phyloP scores from a whole-genome alignment of 495 filamentous ascomycete species.

The Elaphomyces granulatus region DNA sequence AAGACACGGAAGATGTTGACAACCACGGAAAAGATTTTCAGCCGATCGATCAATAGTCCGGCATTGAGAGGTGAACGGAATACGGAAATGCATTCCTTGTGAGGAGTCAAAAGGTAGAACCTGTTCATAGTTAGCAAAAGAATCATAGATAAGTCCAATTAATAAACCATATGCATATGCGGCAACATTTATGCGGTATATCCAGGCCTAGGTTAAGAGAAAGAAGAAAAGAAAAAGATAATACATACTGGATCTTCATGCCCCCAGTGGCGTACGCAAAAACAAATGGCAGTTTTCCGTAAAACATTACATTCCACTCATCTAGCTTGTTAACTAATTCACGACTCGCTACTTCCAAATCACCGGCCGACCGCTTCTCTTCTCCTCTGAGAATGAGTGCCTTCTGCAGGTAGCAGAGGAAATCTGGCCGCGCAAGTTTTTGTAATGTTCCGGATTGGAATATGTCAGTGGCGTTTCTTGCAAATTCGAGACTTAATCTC shows the following conservation, averaged over 20 bases:
- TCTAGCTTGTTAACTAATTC: too few relatives aligned
- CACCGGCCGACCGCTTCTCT: too few relatives aligned
- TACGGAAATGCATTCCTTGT: not conserved
- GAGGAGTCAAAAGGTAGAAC: not conserved
- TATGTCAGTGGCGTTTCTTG: not conserved
- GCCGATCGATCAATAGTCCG: not conserved
- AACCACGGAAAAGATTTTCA: not conserved
- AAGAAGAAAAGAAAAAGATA: too few relatives aligned
- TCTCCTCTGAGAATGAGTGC: not conserved
- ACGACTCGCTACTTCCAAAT: too few relatives aligned
- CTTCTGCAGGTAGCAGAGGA: not conserved
- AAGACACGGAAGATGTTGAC: not conserved
- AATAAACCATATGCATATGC: not conserved
- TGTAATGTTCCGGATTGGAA: not conserved
- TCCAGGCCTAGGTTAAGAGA: too few relatives aligned
- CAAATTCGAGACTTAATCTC: not conserved
- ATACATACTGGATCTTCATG: too few relatives aligned
- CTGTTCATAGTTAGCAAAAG: not conserved
- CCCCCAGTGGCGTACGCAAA: too few relatives aligned
- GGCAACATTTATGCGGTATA: not conserved
- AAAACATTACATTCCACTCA: too few relatives aligned
- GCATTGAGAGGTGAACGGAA: not conserved
- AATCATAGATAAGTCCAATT: not conserved
- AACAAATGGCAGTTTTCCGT: too few relatives aligned
- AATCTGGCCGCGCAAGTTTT: not conserved